Evolutionary conservation across 1,139 yeast genomes (phyloP), one percentile per base, ranked within the genome.

Genomic region (Geotrichum phurueaensis): DNA sequence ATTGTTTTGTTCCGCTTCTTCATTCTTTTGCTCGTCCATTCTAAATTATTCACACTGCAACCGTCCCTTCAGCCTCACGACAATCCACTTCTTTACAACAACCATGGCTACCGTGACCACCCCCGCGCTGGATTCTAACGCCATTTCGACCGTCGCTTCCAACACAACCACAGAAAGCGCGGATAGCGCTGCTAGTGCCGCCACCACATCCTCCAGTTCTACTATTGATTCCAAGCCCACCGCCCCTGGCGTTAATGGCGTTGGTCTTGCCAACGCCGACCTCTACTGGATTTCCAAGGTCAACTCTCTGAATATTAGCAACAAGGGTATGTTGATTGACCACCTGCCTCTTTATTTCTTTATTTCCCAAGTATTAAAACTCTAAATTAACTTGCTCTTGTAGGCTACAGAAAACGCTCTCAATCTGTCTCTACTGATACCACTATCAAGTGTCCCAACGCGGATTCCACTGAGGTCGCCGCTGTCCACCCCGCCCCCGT

Each of bases 261-360:
- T 47, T 15, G 55, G 59, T 9, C 50, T 51, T 13, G 58, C 36
- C 22, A 53, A 61, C 25, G 56, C 56, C n/a, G 63, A 61, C 39
- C 57, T 61, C 22, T 55, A 58, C 33, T 61, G 63, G 63, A 53
- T 61, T 18, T 51, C 63, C 7, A 56, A 45, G 43, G 63, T 58
- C 27, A 56, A 58, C 45, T 58, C 61, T n/a, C 43, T 58, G 2
- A 50, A 53, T 18, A 50, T 49, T 49, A 33, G 49, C 23, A 55
- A 53, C 23, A 50, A 53, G 50, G 60, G 60, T 51, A 50, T n/a
- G 55, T 43, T 27, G 31, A 33, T 43, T 27, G 31, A 33, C n/a
- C 22, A 47, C 36, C 25, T 22, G 27, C 13, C 25, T 12, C 18
- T 47, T 23, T 36, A 20, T 36, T 13, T 33, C 3, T 33, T 15